phyloP scores from a whole-genome alignment of 495 filamentous ascomycete species.

The Xylaria telfairii region DNA sequence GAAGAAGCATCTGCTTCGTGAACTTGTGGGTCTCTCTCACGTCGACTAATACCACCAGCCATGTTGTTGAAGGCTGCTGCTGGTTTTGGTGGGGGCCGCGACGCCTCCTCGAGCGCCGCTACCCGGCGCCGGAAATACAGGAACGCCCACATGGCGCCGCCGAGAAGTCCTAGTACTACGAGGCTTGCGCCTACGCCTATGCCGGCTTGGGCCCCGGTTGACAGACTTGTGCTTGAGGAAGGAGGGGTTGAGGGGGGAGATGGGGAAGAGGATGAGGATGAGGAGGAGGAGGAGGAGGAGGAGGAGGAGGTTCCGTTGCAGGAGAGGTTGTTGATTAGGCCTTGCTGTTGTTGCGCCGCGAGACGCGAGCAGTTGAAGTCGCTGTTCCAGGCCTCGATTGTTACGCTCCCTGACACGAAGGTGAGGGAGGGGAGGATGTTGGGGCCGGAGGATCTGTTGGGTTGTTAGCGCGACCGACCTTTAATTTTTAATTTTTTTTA shows the following conservation, averaged over 20 bases:
- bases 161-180: background rate
- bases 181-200: background rate
- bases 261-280: background rate
- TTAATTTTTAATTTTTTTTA: no score
- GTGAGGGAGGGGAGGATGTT: slow-evolving; percentile 10
- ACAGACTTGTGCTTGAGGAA: background rate
- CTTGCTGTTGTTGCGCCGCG: background rate
- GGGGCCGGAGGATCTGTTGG: background rate
- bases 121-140: background rate
- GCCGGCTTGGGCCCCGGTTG: background rate
- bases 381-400: background rate
- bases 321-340: background rate
- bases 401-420: background rate
- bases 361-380: slow-evolving; percentile 7
- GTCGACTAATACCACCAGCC: background rate
- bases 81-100: background rate
- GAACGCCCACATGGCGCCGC: background rate
- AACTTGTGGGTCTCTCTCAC: background rate
- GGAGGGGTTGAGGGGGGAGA: background rate
- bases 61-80: background rate
- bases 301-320: slow-evolving; percentile 1
- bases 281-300: background rate
- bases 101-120: background rate
- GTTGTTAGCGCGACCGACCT: background rate
- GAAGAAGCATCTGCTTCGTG: background rate